Evolutionary conservation across 2,329 filamentous ascomycete genomes (phyloP), one percentile per base, ranked within the genome.

Genomic region (Pseudocercospora vitis): DNA sequence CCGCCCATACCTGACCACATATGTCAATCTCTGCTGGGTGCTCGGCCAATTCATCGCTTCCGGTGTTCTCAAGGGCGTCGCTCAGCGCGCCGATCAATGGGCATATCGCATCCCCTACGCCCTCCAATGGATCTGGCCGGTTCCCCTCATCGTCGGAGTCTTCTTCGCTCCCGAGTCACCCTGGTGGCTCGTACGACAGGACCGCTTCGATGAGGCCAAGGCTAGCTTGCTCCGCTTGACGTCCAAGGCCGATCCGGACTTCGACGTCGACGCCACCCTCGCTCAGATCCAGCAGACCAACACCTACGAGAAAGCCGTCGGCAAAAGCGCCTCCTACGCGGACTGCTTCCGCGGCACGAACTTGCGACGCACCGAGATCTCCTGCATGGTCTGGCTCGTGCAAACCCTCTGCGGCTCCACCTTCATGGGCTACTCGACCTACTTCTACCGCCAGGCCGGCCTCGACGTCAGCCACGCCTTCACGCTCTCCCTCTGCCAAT

Each of bases 201-300:
- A 63, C 4, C 42, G 65, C 4, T 47, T 65, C 16, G 65, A 68
- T 9, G 66, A 67, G 39, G 71, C 71, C 3, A 63, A 58, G 39
- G 19, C 48, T 7, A 35, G 39, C 2, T 39, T 70, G 2, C 40
- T 57, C 11, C 59, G 65, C 9, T 56, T 68, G 3, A 64, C 62
- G 1, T 55, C 57, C 39, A 61, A 70, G n/a, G 63, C 68, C 2
- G 84, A 89, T 55, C 84, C 82, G 0, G 81, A 86, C 55, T 91
- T 92, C 63, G 82, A 94, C 65, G 81, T 87, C 7, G 87, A 95
- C 58, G 88, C 94, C 72, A 94, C 88, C 12, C 78, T 95, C 40
- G 85, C 88, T 63, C 94, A 95, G 89, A 95, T 96, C 87, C 83
- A 90, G 1, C 65, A 72, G 37, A 76, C 73, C 3, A 72, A 84